phyloP scores from a whole-genome alignment of 164 flowering plant species.

The Nelumbo lutea region DNA sequence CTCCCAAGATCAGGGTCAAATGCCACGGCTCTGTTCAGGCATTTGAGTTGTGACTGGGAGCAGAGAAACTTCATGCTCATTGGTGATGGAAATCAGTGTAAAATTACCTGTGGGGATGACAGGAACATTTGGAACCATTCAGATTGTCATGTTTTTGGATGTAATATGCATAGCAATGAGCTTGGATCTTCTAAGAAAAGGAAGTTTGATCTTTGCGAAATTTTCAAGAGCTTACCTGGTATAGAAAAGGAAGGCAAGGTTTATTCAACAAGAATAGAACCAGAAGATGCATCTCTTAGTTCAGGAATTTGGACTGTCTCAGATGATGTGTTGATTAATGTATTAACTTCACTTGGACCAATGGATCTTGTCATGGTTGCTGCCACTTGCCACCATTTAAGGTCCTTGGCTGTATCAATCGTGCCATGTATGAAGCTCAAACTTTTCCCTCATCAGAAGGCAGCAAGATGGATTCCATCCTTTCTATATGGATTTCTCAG shows the following conservation, averaged over 20 bases:
- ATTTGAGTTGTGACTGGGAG: slow-evolving; percentile 86
- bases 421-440: slow-evolving; percentile 92
- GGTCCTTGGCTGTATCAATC: slow-evolving; percentile 57
- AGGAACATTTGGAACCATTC: slow-evolving; percentile 47
- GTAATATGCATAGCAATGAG: slow-evolving; percentile 44
- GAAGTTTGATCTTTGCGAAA: slow-evolving; percentile 82
- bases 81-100: slow-evolving; percentile 11
- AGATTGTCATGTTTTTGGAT: slow-evolving; percentile 79
- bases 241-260: slow-evolving; percentile 26
- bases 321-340: slow-evolving; percentile 64
- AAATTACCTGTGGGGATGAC: slow-evolving; percentile 11
- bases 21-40: slow-evolving; percentile 67
- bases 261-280: slow-evolving; percentile 37
- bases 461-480: slow-evolving; percentile 98
- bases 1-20: slow-evolving; percentile 48
- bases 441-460: slow-evolving; percentile 89
- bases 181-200: slow-evolving; percentile 38
- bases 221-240: slow-evolving; percentile 76
- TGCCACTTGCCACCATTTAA: slow-evolving; percentile 77
- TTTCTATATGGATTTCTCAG: slow-evolving; percentile 45
- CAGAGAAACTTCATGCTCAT: slow-evolving; percentile 43
- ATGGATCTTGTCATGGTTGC: slow-evolving; percentile 67
- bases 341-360: slow-evolving; percentile 48
- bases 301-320: slow-evolving; percentile 70
- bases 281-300: slow-evolving; percentile 32